Conservation (phyloP, 2,329 filamentous ascomycete genomes). For the Aspergillus spinulosporus region DNA sequence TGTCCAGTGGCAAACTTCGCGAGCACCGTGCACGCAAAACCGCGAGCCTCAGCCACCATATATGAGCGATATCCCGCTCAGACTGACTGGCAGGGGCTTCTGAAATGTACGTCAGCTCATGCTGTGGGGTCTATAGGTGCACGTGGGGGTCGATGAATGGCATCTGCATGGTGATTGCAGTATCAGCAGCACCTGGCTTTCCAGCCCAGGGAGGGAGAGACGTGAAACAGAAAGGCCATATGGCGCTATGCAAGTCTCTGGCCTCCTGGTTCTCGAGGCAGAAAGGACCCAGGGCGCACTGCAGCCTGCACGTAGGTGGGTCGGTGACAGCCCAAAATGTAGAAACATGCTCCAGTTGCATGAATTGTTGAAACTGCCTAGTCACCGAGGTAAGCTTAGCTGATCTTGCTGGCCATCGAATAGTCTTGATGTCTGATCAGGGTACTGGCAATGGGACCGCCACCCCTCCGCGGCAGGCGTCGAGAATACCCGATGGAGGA, state of each 20-base stretch:
- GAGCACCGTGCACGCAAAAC: background rate
- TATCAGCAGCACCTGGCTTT: background rate
- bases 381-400: background rate
- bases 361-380: background rate
- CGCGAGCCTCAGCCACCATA: background rate
- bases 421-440: background rate
- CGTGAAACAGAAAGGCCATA: background rate
- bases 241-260: background rate
- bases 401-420: background rate
- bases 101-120: background rate
- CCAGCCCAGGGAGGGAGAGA: background rate
- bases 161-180: background rate
- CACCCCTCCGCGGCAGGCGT: too few species aligned
- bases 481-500: too few species aligned
- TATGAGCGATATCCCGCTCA: too few species aligned
- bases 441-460: too few species aligned
- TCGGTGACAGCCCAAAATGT: background rate
- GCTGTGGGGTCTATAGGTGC: too few species aligned
- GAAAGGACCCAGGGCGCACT: background rate
- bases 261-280: background rate
- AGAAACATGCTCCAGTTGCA: background rate
- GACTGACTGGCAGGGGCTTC: background rate
- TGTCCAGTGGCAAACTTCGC: background rate
- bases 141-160: background rate
- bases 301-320: background rate